Base-by-base conservation (phyloP, 2,329 filamentous ascomycete species). In the Cladosporium colombiae region DNA sequence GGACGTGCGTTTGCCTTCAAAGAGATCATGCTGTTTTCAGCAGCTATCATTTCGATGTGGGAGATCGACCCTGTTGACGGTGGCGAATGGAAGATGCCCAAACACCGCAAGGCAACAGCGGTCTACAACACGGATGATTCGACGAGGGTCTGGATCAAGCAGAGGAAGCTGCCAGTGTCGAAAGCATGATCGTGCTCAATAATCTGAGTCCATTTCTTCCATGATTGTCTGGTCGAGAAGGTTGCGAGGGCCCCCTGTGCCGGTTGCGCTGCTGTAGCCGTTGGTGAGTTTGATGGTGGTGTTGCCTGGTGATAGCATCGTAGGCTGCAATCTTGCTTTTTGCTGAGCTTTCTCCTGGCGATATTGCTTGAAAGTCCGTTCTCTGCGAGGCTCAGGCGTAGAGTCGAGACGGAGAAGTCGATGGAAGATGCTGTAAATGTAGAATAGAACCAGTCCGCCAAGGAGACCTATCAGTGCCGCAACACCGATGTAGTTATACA, bases 171-270 rank as follows among this genome's bases (percentile, higher is more conserved):
- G 29, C 64, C 64, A 5, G 60, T 63, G 16, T n/a, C 23, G 35
- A 31, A n/a, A 25, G 27, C 14, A 10, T 44, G 55, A 37, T 29
- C 10, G 3, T 1, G 27, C n/a, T 78, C 70, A 82, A 61, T 78
- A 80, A 55, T 82, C 81, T 0, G 80, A 82, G 74, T 90, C 89
- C 61, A 89, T 88, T 74, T 92, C 90, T 76, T 91, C 90, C 65
- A 89, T 83, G 68, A 92, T 92, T 0, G 87, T 90, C 74, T 90
- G 87, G 31, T 84, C 83, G 52, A 90, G 77, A 21, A 91, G 74
- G 1, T 84, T 84, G 60, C 81, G 78, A 5, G 78, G 77, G 61
- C 79, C 78, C 64, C 81, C 77, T 71, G 25, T 37, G 27, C 50
- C 44, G 14, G 46, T 25, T 14, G 40, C 25, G 18, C 72, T 69